Evolutionary conservation across 2,329 filamentous ascomycete species (phyloP).

Genomic region (Neodidymelliopsis sp.): DNA sequence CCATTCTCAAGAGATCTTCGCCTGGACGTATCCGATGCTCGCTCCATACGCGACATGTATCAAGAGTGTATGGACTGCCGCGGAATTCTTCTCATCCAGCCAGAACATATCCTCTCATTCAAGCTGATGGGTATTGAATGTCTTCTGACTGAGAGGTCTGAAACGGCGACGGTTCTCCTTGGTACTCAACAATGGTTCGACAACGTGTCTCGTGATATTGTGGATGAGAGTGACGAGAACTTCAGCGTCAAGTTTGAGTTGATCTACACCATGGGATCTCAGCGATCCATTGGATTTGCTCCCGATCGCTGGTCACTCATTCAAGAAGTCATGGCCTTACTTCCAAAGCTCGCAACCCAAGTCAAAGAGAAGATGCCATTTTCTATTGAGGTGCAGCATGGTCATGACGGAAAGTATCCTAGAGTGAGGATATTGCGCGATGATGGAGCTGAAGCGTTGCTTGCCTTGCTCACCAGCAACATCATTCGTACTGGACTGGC

Average conservation of each 20-base stretch:
- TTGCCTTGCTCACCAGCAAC: conserved; percentile 33
- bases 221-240: conserved; percentile 72
- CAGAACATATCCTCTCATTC: conserved; percentile 70
- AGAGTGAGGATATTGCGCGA: conserved; percentile 57
- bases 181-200: conserved; percentile 57
- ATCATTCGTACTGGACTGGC: conserved; percentile 56
- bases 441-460: conserved; percentile 44
- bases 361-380: conserved; percentile 44
- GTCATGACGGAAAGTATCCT: conserved; percentile 54
- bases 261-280: conserved; percentile 67
- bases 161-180: conserved; percentile 48
- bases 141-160: conserved; percentile 41
- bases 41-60: conserved; percentile 50
- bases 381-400: conserved; percentile 54
- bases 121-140: conserved; percentile 67
- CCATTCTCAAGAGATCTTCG: conserved; percentile 64
- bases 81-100: conserved; percentile 67
- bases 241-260: conserved; percentile 68
- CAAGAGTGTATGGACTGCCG: conserved; percentile 58
- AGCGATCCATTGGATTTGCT: conserved; percentile 59
- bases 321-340: conserved; percentile 60
- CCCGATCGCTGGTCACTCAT: conserved; percentile 65
- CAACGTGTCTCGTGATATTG: conserved; percentile 59
- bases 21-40: conserved; percentile 42
- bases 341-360: conserved; percentile 45